Base-by-base conservation (phyloP, 768 basidiomycete genomes). In the Mycena indigotica region DNA sequence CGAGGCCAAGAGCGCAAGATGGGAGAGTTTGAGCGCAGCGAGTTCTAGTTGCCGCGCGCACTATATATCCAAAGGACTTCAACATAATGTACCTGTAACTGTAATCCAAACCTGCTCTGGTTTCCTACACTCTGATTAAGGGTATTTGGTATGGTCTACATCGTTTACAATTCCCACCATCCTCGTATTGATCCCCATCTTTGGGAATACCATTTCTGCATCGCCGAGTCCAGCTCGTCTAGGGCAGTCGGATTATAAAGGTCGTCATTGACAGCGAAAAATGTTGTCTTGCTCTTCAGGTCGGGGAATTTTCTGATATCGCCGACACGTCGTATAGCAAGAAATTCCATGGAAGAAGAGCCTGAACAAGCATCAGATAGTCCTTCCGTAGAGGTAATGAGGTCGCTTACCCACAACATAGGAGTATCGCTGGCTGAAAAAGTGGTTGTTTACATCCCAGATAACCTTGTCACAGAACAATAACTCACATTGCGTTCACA, bases 211-310 rank as follows among this genome's bases (percentile, higher is more conserved):
- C 62, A 63, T 25, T 13, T 39, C 55, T 26, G 2, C 28, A 63
- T 56, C 13, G n/a, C 50, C 46, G 2, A 16, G 12, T 60, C 54
- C 40, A 30, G 17, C 28, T 53, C 23, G 1, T 25, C 35, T 0
- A 53, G 4, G 1, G 16, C 24, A 3, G 8, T 8, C 23, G 40
- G 26, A n/a, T 41, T 53, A 19, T 45, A 55, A 17, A 63, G 6
- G 24, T 63, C 58, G 48, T 63, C 62, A 25, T 63, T 63, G 21
- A 63, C 55, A 2, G 62, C 58, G 28, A 59, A 50, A 21, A 63
- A 57, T 24, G 55, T 58, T 41, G 54, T 45, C 15, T 52, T 26
- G 28, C 41, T 63, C n/a, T 25, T 55, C 3, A 13, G 6, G n/a
- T 60, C 30, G 16, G 58, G 52, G 2, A 63, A 46, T 28, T 26